Evolutionary conservation across 2,329 filamentous ascomycete species (phyloP), one percentile per base, ranked within the genome.

Genomic region (Nectriaceae sp.): DNA sequence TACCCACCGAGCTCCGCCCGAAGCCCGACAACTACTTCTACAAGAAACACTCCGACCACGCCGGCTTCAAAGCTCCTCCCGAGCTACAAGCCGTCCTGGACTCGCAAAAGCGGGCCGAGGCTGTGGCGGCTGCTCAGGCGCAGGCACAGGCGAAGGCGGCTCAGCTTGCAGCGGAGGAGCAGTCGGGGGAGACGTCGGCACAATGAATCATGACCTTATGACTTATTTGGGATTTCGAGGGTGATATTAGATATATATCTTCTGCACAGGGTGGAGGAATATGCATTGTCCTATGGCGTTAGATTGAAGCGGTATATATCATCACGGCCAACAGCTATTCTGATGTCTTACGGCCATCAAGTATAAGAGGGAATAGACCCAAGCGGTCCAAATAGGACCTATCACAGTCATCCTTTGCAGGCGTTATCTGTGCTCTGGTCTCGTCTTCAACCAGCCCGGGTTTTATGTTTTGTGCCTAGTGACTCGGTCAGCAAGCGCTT

Each of bases 41-140:
- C 75, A 94, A 94, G 76, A 89, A 87, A 70, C 93, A 97, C 74
- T 83, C 85, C 37, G 90, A 96, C 67, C 91, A 97, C 70, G 84
- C 86, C 47, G 89, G 89, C 13, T 96, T 91, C 75, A 84, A 87
- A 63, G 80, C 77, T 1, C 80, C 83, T 15, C 77, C 80, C 3
- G 80, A 79, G 70, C 71, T 83, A 46, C 76, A 81, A 66, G 76
- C 75, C 39, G 78, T 83, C 29, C 63, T 83, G 5, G 79, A 83
- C 62, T 82, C 80, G 18, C 79, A 79, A 61, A 75, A 76, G 63
- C 71, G 70, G 21, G 70, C 73, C n/a, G 72, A 77, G 39, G 75
- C 55, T n/a, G 51, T 58, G 47, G 47, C 52, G 13, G 62, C 59
- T 20, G 56, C 51, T 6, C 59, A 55, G 15, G 57, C 53, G 8